Conservation (phyloP, 192 early-diverging fungal genomes). For the Coemansia sp. region DNA sequence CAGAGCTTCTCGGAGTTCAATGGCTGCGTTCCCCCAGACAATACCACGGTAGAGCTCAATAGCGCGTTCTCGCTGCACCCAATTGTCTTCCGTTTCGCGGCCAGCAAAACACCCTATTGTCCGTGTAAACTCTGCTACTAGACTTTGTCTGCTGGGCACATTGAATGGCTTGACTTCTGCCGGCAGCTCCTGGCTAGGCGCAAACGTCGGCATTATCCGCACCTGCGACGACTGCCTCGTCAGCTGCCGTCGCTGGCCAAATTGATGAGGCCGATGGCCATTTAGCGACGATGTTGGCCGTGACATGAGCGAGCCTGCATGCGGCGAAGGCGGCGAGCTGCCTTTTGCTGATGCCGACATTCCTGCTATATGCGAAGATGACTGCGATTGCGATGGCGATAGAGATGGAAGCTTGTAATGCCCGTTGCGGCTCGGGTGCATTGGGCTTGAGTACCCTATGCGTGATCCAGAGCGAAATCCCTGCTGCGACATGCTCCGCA, state of each 20-base stretch:
- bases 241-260: slow-evolving; percentile 21
- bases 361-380: slow-evolving; percentile 6
- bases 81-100: slow-evolving; percentile 49
- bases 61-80: slow-evolving; percentile 47
- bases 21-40: slow-evolving; percentile 50
- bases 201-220: slow-evolving; percentile 23
- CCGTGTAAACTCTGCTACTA: slow-evolving; percentile 36
- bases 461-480: slow-evolving; percentile 30
- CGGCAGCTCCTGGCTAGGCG: slow-evolving; percentile 27
- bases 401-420: slow-evolving; percentile 11
- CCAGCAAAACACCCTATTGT: slow-evolving; percentile 33
- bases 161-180: slow-evolving; percentile 32
- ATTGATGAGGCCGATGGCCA: slow-evolving; percentile 11
- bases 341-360: neutral
- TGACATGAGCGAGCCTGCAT: slow-evolving; percentile 8
- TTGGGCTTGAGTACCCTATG: slow-evolving; percentile 26
- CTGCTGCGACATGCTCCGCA: slow-evolving; percentile 45
- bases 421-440: slow-evolving; percentile 18
- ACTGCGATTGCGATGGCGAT: slow-evolving; percentile 5
- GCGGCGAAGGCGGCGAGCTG: slow-evolving; percentile 8
- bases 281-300: slow-evolving; percentile 19
- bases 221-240: slow-evolving; percentile 30
- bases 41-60: slow-evolving; percentile 43
- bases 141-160: slow-evolving; percentile 29
- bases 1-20: slow-evolving; percentile 38